Conservation (phyloP, 192 early-diverging fungal genomes). For the Linnemannia zychae region DNA sequence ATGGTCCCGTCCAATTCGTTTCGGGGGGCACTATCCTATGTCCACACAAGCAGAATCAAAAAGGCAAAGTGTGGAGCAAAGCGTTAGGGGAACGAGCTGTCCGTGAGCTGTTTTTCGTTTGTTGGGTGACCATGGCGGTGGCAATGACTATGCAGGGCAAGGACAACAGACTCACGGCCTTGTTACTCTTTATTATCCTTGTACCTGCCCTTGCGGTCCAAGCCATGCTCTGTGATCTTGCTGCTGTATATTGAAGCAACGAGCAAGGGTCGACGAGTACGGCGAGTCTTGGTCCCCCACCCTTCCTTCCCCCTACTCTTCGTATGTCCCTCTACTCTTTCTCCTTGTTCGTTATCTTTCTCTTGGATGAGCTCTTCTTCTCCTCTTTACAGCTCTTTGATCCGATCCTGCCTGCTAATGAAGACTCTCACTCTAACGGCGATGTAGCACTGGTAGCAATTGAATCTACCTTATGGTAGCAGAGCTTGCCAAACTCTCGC, state of each 20-base stretch:
- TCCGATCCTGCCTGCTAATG: neutral
- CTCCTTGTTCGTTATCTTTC: neutral
- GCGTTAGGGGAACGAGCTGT: neutral
- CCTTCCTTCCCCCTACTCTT: neutral
- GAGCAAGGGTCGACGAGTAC: neutral
- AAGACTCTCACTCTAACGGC: neutral
- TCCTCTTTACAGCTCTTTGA: neutral
- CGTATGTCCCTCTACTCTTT: neutral
- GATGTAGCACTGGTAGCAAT: neutral
- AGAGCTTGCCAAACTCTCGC: neutral
- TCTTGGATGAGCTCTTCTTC: neutral
- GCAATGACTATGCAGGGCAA: neutral
- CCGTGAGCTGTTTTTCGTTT: neutral
- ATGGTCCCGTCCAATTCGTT: constrained; percentile 9
- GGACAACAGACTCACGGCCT: neutral
- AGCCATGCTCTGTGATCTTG: neutral
- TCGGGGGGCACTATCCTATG: constrained; percentile 7
- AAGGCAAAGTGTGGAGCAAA: constrained; percentile 2
- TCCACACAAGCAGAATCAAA: neutral
- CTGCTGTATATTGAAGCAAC: neutral
- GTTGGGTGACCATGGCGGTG: neutral
- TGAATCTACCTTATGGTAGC: neutral
- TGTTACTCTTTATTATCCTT: neutral
- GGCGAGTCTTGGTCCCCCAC: constrained; percentile 1
- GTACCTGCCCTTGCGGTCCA: neutral